Percentiles rank a stretch among this genome's conserved stretches.
Evolutionary conservation across 257 asterid species (phyloP).

Genomic region (Salvia hispanica): DNA sequence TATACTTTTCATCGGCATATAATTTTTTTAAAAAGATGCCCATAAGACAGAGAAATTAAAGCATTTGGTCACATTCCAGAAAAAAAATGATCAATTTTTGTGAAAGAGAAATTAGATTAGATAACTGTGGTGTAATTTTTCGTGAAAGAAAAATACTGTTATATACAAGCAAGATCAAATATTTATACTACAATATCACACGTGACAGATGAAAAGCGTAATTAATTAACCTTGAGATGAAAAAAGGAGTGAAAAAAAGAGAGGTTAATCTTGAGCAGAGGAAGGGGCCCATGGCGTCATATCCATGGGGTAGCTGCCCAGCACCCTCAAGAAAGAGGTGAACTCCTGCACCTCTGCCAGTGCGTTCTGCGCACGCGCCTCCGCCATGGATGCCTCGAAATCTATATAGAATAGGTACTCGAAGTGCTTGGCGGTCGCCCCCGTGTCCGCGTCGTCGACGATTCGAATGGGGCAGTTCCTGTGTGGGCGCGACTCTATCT

Average conservation of each 20-base stretch:
- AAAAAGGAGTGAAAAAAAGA: not conserved
- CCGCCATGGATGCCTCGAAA: constrained; percentile 94
- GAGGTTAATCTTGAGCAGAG: constrained; percentile 19
- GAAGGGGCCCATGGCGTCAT: constrained; percentile 85
- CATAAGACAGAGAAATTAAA: too few relatives aligned
- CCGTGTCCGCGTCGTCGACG: constrained; percentile 59
- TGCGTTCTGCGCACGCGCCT: constrained; percentile 84
- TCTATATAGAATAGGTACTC: constrained; percentile 86
- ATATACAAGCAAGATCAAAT: too few relatives aligned
- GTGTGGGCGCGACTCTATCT: constrained; percentile 89
- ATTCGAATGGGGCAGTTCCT: constrained; percentile 63
- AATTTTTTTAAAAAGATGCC: too few relatives aligned
- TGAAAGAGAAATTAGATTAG: too few relatives aligned
- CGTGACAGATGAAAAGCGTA: too few relatives aligned
- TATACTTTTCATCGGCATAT: too few relatives aligned
- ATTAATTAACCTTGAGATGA: not conserved
- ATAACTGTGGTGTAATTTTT: too few relatives aligned
- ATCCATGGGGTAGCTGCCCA: constrained; percentile 94
- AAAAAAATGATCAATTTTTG: too few relatives aligned
- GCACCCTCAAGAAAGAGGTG: constrained; percentile 56
- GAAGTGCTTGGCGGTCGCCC: constrained; percentile 79
- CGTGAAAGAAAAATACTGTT: too few relatives aligned
- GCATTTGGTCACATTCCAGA: too few relatives aligned
- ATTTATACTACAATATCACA: too few relatives aligned
- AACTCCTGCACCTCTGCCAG: constrained; percentile 58